Evolutionary conservation across 2,329 filamentous ascomycete genomes (phyloP).

Genomic region (Diplodia intermedia): DNA sequence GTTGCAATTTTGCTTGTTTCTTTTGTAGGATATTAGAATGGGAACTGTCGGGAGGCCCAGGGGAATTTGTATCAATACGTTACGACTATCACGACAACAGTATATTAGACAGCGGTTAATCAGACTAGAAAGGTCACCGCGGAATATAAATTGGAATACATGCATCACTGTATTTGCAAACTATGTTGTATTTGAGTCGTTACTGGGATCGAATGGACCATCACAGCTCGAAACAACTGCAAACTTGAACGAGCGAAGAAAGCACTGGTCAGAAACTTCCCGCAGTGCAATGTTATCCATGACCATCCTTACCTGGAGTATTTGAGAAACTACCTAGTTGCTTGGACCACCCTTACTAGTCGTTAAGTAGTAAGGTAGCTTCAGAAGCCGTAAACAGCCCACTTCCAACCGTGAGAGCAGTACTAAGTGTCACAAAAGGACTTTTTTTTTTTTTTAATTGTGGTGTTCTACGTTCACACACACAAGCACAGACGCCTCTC

Average conservation of each 20-base stretch:
- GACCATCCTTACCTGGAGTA: no score
- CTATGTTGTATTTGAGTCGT: no score
- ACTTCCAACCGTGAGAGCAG: no score
- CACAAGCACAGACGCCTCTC: background rate
- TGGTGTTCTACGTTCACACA: no score
- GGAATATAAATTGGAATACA: constrained; percentile 4
- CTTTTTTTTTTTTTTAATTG: no score
- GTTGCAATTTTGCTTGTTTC: background rate
- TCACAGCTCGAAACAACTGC: background rate
- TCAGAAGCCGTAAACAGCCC: no score
- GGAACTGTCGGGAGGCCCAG: background rate
- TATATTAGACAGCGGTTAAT: constrained; percentile 10
- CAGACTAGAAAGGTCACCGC: background rate
- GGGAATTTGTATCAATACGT: constrained; percentile 22
- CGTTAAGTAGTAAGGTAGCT: no score
- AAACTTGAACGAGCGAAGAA: no score
- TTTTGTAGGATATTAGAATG: constrained; percentile 18
- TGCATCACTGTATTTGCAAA: background rate
- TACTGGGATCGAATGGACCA: background rate
- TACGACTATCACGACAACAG: constrained; percentile 14
- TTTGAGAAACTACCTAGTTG: no score
- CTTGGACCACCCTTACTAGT: no score
- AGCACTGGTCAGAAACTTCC: background rate
- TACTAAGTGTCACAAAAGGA: no score
- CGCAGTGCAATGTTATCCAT: background rate